Evolutionary conservation across 1,284 basidiomycete species (phyloP), one percentile per base, ranked within the genome.

Genomic region (Hymenochaete sp.): DNA sequence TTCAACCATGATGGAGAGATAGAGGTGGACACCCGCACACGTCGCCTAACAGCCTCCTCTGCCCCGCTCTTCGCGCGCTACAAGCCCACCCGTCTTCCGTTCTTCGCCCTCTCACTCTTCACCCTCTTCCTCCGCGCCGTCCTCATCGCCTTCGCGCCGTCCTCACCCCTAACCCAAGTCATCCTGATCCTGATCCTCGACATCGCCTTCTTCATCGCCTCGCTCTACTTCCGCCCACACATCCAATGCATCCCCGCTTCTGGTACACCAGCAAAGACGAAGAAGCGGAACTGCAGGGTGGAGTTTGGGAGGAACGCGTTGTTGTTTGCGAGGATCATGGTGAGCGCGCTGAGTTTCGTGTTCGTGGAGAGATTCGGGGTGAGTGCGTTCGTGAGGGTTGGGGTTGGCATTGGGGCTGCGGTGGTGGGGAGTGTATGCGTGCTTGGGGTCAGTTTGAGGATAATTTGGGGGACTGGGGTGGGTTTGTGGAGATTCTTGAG

Each of bases 101-200:
- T 77, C 53, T 73, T 79, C 57, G 57, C 76, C 47, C 62, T 73
- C 43, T 65, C 79, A 4, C 57, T 86, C 25, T 53, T 67, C n/a
- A 71, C 74, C 18, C 65, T 76, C 36, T 61, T 85, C 52, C 56
- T 80, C 51, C 81, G 80, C 54, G 74, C 90, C 0, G 63, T 82
- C 24, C 78, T 92, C 59, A 81, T 85, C 53, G 75, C 82, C 0
- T 85, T 89, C 52, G 86, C 73, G 4, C 70, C 79, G 39, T 55
- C 60, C 3, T 75, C 73, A 48, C 84, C 81, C 3, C 72, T 76
- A 53, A 77, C 75, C 0, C 91, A 95, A 57, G 68, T 91, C 39
- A 72, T 84, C 51, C 65, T 79, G 26, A 70, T 87, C 47, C 62
- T 93, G 46, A 65, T 82, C 50, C 62, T 86, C 38, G 91, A 95